These are phyloP conservation scores for Coelastrella sp. DNA, from an alignment of 139 green algal species.

Conservation along the genomic window DNA sequence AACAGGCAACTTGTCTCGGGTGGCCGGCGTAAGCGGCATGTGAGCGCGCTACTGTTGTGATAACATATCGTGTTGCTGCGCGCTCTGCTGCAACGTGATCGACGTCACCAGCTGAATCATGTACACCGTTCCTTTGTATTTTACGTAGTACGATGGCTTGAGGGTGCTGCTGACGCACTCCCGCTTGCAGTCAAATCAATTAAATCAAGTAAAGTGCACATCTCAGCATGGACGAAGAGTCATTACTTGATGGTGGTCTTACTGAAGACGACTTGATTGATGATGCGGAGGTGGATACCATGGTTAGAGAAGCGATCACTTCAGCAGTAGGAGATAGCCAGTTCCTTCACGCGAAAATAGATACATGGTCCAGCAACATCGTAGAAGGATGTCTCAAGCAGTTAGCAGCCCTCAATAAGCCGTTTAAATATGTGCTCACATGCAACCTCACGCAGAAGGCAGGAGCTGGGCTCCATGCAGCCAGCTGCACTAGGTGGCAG, in stretches of 20 bases:
- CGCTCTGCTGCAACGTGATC: no score
- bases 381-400: conserved; percentile 86
- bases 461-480: conserved; percentile 82
- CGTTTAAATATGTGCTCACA: conserved; percentile 86
- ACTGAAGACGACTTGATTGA: conserved; percentile 88
- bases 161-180: neutral
- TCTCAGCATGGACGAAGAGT: conserved; percentile 31
- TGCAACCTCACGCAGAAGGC: conserved; percentile 86
- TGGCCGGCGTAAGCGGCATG: no score
- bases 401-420: conserved; percentile 81
- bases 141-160: no score
- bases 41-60: no score
- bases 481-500: conserved; percentile 83
- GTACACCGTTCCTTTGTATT: neutral
- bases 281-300: conserved; percentile 86
- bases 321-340: conserved; percentile 73
- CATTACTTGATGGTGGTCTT: conserved; percentile 50
- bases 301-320: conserved; percentile 75
- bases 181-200: conserved; percentile 20
- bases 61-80: no score
- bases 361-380: conserved; percentile 79
- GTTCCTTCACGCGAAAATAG: conserved; percentile 80
- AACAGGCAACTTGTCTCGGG: no score
- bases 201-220: neutral
- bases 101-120: neutral